Conservation (phyloP, 306 rosid species). For the Inga oerstediana region DNA sequence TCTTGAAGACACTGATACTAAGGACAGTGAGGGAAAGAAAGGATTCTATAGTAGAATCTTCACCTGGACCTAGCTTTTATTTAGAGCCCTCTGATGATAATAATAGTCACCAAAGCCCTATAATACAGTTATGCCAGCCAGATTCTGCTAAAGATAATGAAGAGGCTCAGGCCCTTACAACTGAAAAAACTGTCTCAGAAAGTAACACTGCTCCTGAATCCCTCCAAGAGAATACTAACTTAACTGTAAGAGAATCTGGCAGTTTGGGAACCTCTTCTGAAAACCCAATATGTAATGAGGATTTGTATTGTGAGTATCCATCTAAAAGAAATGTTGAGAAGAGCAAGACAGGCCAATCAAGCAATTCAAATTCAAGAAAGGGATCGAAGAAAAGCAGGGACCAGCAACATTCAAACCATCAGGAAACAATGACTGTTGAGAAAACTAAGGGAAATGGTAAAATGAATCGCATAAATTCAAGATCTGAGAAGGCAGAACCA, state of each 20-base stretch:
- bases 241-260: conserved; percentile 10
- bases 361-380: conserved; percentile 15
- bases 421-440: not conserved
- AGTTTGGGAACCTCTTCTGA: not conserved
- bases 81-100: not conserved
- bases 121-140: not conserved
- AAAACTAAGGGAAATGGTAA: conserved; percentile 46
- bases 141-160: conserved; percentile 6
- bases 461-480: conserved; percentile 52
- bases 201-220: not conserved
- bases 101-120: not conserved
- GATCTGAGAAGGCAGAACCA: conserved; percentile 56
- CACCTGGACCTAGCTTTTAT: not conserved
- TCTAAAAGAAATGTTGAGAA: conserved; percentile 2
- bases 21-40: conserved; percentile 13
- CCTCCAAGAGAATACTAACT: not conserved
- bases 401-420: not conserved
- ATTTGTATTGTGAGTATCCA: conserved; percentile 15
- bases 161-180: not conserved
- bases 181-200: conserved; percentile 4
- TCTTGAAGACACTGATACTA: conserved; percentile 14
- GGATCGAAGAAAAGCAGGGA: not conserved
- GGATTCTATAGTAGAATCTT: conserved; percentile 17
- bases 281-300: not conserved
- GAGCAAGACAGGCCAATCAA: conserved; percentile 19